These are phyloP conservation scores for Actinomortierella wolfii DNA, from an alignment of 371 early-diverging fungal genomes.

Conservation along the genomic window DNA sequence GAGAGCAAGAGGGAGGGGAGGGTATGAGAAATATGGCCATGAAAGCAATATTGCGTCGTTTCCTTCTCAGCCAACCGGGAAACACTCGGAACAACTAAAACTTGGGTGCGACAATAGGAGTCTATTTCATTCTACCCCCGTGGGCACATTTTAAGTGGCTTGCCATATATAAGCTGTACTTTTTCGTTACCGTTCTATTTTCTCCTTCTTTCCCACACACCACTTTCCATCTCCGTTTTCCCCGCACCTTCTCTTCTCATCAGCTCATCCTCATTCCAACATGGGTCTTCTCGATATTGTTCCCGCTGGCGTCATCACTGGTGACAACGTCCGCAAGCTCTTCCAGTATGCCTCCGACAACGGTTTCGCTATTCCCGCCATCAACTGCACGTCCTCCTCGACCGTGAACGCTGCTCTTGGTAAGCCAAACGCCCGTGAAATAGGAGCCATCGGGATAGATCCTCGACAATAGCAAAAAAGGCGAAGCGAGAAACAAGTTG, in stretches of 20 bases:
- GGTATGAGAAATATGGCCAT: too few relatives aligned
- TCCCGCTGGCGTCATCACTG: slow-evolving; percentile 89
- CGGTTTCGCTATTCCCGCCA: slow-evolving; percentile 89
- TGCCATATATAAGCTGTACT: slow-evolving; percentile 2
- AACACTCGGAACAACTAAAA: too few relatives aligned
- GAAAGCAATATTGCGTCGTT: too few relatives aligned
- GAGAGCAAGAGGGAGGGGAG: too few relatives aligned
- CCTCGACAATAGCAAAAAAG: too few relatives aligned
- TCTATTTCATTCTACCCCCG: too few relatives aligned
- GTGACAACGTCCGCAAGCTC: slow-evolving; percentile 85
- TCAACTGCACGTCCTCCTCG: slow-evolving; percentile 92
- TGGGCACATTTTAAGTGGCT: not conserved
- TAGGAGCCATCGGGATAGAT: too few relatives aligned
- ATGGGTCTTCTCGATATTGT: slow-evolving; percentile 84
- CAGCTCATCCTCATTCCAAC: slow-evolving; percentile 19
- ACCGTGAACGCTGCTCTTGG: slow-evolving; percentile 85
- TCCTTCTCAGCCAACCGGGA: too few relatives aligned
- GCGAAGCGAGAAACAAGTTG: too few relatives aligned
- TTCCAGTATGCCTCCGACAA: slow-evolving; percentile 83
- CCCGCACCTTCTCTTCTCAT: not conserved
- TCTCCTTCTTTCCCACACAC: slow-evolving; percentile 14
- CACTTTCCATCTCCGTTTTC: not conserved
- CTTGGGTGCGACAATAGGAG: too few relatives aligned
- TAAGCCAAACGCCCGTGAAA: slow-evolving; percentile 6
- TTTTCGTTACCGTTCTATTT: slow-evolving; percentile 12